A percentile compares a stretch with the other conserved stretches of the same genome.
Evolutionary conservation across 169 alveolate genomes (phyloP).

Genomic region (Eimeria necatrix): DNA sequence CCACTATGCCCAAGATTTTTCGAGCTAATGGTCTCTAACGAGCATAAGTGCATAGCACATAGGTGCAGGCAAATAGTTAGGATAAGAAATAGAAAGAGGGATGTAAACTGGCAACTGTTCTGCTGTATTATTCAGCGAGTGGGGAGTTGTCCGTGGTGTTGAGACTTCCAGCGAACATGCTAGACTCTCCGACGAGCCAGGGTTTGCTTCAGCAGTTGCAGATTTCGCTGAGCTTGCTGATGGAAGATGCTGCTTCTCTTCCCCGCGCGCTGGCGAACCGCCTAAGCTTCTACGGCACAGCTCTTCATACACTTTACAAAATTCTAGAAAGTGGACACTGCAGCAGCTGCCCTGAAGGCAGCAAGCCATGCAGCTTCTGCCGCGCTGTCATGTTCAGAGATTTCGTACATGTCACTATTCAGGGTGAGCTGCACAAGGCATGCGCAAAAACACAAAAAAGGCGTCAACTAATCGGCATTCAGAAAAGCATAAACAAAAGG

Average conservation of each 20-base stretch:
- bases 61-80: too few relatives aligned
- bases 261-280: constrained; percentile 57
- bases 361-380: constrained; percentile 40
- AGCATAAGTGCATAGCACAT: too few relatives aligned
- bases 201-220: constrained; percentile 62
- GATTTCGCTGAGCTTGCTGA: background rate
- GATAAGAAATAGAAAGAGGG: too few relatives aligned
- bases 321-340: constrained; percentile 67
- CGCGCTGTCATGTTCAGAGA: constrained; percentile 66
- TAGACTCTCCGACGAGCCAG: constrained; percentile 49
- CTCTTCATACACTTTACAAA: constrained; percentile 54
- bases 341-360: constrained; percentile 42
- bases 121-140: constrained; percentile 28
- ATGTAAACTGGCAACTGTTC: background rate
- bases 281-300: constrained; percentile 51
- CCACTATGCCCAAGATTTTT: too few relatives aligned
- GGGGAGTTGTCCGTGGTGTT: constrained; percentile 26
- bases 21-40: too few relatives aligned
- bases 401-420: constrained; percentile 47
- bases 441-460: background rate
- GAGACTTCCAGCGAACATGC: constrained; percentile 46
- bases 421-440: constrained; percentile 14
- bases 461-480: too few relatives aligned
- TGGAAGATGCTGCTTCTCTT: constrained; percentile 63
- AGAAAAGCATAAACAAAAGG: too few relatives aligned